Percentiles rank a stretch among this genome's conserved stretches.
Evolutionary conservation across 805 yeast genomes (phyloP).

Genomic region (Gaillardinia entomophila): DNA sequence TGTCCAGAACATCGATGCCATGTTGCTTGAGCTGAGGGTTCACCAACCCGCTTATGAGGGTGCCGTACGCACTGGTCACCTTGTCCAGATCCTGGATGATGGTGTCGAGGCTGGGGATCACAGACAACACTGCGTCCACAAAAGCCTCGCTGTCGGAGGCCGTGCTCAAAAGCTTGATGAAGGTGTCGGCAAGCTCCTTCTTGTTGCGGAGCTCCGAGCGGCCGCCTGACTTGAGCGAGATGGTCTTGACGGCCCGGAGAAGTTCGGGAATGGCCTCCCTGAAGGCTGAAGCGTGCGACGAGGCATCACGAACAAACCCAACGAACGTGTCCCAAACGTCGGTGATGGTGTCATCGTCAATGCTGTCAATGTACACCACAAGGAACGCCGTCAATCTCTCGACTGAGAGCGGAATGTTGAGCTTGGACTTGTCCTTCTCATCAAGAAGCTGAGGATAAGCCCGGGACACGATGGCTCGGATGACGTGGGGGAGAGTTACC

Average conservation of each 20-base stretch:
- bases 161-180: conserved; percentile 21
- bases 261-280: conserved; percentile 46
- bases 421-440: conserved; percentile 37
- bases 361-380: conserved; percentile 52
- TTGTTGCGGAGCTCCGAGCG: conserved; percentile 58
- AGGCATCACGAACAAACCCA: conserved; percentile 55
- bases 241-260: conserved; percentile 44
- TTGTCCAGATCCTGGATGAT: conserved; percentile 59
- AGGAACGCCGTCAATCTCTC: conserved; percentile 47
- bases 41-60: conserved; percentile 49
- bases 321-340: conserved; percentile 67
- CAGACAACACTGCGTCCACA: conserved; percentile 18
- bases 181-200: conserved; percentile 46
- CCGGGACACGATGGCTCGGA: conserved; percentile 49
- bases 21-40: conserved; percentile 48
- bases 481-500: conserved; percentile 61
- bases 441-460: conserved; percentile 28
- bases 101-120: conserved; percentile 32
- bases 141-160: conserved; percentile 35
- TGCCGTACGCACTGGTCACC: conserved; percentile 41
- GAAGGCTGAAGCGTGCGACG: conserved; percentile 42
- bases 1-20: conserved; percentile 28
- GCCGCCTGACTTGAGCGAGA: conserved; percentile 56
- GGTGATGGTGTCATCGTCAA: conserved; percentile 72
- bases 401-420: conserved; percentile 43